Evolutionary conservation across 768 basidiomycete species (phyloP).

Genomic region (Termitomyces sp.): DNA sequence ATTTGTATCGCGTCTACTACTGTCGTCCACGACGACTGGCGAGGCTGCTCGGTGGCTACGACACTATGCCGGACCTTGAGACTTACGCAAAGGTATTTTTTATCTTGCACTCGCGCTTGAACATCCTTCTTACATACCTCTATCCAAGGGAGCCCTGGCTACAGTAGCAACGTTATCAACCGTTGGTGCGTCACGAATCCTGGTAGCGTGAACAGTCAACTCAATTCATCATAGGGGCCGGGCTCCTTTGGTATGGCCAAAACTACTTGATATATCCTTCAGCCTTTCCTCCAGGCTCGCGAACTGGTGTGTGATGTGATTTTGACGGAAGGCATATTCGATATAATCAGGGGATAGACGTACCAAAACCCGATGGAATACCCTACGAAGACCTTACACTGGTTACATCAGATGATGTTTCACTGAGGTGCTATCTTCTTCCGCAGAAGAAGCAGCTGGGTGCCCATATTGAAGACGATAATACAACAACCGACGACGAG

Average conservation of each 20-base stretch:
- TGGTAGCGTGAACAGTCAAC: background rate
- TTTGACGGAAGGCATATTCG: conserved; percentile 14
- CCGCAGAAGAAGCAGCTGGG: conserved; percentile 54
- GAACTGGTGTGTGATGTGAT: conserved; percentile 50
- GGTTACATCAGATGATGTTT: conserved; percentile 68
- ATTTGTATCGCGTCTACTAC: background rate
- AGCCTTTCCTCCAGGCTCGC: conserved; percentile 73
- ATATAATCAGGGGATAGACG: conserved; percentile 43
- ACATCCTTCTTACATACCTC: background rate
- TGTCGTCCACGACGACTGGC: background rate
- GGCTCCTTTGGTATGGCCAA: conserved; percentile 84
- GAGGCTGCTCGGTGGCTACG: background rate
- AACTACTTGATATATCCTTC: conserved; percentile 90
- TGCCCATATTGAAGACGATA: conserved; percentile 32
- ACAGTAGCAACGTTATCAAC: conserved; percentile 59
- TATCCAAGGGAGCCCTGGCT: conserved; percentile 47
- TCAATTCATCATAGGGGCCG: conserved; percentile 46
- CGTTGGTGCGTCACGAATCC: conserved; percentile 38
- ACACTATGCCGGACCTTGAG: conserved; percentile 40
- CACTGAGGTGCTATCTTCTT: conserved; percentile 77
- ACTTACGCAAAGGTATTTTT: conserved; percentile 47
- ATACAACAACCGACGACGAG: conserved; percentile 56
- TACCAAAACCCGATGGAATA: conserved; percentile 66
- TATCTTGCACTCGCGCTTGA: background rate
- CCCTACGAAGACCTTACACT: conserved; percentile 76